phyloP scores from a whole-genome alignment of 1,284 basidiomycete genomes.

The Rhodofomes roseus region DNA sequence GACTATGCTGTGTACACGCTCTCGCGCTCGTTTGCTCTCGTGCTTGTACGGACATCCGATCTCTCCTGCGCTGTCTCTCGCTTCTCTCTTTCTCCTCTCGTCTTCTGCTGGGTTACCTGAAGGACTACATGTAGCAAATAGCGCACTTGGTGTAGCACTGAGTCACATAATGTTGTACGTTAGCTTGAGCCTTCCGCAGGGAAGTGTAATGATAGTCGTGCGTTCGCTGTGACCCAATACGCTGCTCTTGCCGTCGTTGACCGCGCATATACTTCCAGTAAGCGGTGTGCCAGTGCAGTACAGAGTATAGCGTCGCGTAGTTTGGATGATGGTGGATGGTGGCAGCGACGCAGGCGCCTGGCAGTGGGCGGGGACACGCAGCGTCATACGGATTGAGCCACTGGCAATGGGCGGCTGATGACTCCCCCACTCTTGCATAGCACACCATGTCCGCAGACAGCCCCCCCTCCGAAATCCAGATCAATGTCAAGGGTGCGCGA shows the following conservation, averaged over 20 bases:
- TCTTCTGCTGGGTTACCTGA: not conserved
- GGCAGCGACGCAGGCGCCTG: not conserved
- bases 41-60: too few relatives aligned
- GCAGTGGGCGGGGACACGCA: not conserved
- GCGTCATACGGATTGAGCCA: not conserved
- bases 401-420: not conserved
- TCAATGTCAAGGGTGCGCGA: conserved; percentile 68
- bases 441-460: conserved; percentile 11
- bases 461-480: conserved; percentile 57
- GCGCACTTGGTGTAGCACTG: not conserved
- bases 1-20: not conserved
- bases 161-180: not conserved
- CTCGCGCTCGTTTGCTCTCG: not conserved
- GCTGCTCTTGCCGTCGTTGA: too few relatives aligned
- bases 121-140: not conserved
- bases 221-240: not conserved
- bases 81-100: not conserved
- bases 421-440: not conserved
- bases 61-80: too few relatives aligned
- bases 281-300: too few relatives aligned
- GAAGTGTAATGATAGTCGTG: not conserved
- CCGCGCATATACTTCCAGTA: too few relatives aligned
- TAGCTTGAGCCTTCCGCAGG: not conserved
- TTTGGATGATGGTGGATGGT: not conserved
- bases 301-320: too few relatives aligned